phyloP scores from a whole-genome alignment of 345 rosid species.

The Salix purpurea region DNA sequence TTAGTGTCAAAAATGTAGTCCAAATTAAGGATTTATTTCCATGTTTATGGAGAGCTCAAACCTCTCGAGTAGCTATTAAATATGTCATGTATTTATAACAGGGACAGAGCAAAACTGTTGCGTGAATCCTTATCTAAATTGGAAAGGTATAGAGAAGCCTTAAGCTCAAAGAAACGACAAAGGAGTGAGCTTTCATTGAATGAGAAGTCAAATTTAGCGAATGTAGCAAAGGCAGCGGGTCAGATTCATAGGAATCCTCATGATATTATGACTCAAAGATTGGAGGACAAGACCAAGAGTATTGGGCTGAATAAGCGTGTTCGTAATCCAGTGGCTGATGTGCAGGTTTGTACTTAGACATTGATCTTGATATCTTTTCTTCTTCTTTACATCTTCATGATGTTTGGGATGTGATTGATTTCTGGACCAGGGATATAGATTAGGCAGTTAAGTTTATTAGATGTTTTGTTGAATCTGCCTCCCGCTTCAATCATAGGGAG shows the following conservation, averaged over 20 bases:
- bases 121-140: slow-evolving; percentile 59
- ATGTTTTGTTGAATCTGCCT: background rate
- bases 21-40: background rate
- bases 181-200: slow-evolving; percentile 47
- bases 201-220: slow-evolving; percentile 60
- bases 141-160: slow-evolving; percentile 64
- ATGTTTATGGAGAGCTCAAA: background rate
- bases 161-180: slow-evolving; percentile 72
- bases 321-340: slow-evolving; percentile 58
- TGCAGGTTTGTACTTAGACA: slow-evolving; percentile 63
- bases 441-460: background rate
- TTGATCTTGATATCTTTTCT: slow-evolving; percentile 13
- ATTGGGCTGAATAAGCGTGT: slow-evolving; percentile 73
- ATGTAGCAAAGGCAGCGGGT: slow-evolving; percentile 50
- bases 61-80: slow-evolving; percentile 12
- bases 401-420: background rate
- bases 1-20: background rate
- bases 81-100: slow-evolving; percentile 29
- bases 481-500: background rate
- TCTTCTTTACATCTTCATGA: background rate
- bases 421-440: background rate
- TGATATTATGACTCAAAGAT: slow-evolving; percentile 54
- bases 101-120: slow-evolving; percentile 69
- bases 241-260: slow-evolving; percentile 61
- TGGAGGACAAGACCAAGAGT: slow-evolving; percentile 69